Evolutionary conservation across 2,329 filamentous ascomycete genomes (phyloP), one percentile per base, ranked within the genome.

Genomic region (Penicillium freii): DNA sequence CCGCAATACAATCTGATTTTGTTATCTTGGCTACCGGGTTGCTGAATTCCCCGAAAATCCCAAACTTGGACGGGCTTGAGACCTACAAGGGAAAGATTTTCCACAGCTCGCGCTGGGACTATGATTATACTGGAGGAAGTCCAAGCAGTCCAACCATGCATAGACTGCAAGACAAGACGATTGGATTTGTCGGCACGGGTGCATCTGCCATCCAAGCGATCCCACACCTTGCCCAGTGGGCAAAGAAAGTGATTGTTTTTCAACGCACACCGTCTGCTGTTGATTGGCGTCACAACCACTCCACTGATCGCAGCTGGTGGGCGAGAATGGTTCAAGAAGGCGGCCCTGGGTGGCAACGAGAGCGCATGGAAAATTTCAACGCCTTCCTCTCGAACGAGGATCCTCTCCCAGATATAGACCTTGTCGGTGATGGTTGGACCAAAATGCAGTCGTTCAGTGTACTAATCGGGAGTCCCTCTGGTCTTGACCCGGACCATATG

Each of bases 161-260:
- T 2, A 73, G 77, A 46, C 80, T 74, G 57, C 47, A 54, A 1
- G 72, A 70, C n/a, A 79, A 78, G 57, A 66, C 65, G 10, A 75
- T 80, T 4, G 78, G 67, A 4, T 67, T 79, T 42, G 71, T 81
- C 36, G 78, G 78, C 3, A 81, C 77, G 0, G 78, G 78, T 11
- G 75, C 78, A 10, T 77, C 77, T 15, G 75, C 71, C 0, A 62
- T 80, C 7, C 77, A 80, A 60, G 66, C 64, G 0, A 66, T 80
- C 1, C 78, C 77, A 9, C 60, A 74, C 13, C 57, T 80, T 2
- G 76, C 75, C 1, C 70, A 69, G 42, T 75, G 66, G 57, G 51
- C 55, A 2, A 52, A 55, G 10, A 43, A 64, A n/a, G 56, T 80
- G 9, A 69, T 69, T 44, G 72, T 80, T 1, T 76, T 80, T 57